Percentiles rank a stretch among this genome's conserved stretches.
phyloP scores from a whole-genome alignment of 805 yeast species.

The Candida qinlingensis region DNA sequence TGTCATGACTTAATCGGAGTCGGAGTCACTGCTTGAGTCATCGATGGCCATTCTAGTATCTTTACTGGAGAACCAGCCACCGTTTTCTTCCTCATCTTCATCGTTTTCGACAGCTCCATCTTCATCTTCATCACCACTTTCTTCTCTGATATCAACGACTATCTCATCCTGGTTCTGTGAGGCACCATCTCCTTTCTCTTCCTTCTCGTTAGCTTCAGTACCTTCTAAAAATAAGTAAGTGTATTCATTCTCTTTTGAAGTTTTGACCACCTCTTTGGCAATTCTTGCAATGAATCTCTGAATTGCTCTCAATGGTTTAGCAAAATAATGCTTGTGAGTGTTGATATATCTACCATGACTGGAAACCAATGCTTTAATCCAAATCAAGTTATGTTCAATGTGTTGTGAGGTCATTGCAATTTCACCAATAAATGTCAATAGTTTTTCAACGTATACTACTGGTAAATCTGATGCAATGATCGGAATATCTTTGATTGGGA shows the following conservation, averaged over 20 bases:
- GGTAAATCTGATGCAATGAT: conserved; percentile 72
- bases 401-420: conserved; percentile 70
- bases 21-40: conserved; percentile 4
- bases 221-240: conserved; percentile 45
- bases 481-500: conserved; percentile 66
- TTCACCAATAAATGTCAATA: conserved; percentile 66
- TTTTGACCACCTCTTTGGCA: conserved; percentile 65
- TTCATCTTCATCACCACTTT: conserved; percentile 4
- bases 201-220: conserved; percentile 1
- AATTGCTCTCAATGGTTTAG: conserved; percentile 59
- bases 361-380: conserved; percentile 69
- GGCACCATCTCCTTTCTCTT: conserved; percentile 11
- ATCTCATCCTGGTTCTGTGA: conserved; percentile 10
- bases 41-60: conserved; percentile 3
- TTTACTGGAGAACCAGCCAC: conserved; percentile 25
- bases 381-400: conserved; percentile 73
- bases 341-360: conserved; percentile 75
- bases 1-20: not conserved
- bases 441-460: conserved; percentile 60
- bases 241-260: conserved; percentile 50
- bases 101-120: conserved; percentile 11
- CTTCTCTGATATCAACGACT: conserved; percentile 7
- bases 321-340: conserved; percentile 54
- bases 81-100: conserved; percentile 20
- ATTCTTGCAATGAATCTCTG: conserved; percentile 71